Evolutionary conservation across 805 yeast genomes (phyloP).

Genomic region (Crinitomyces ghanaensis): DNA sequence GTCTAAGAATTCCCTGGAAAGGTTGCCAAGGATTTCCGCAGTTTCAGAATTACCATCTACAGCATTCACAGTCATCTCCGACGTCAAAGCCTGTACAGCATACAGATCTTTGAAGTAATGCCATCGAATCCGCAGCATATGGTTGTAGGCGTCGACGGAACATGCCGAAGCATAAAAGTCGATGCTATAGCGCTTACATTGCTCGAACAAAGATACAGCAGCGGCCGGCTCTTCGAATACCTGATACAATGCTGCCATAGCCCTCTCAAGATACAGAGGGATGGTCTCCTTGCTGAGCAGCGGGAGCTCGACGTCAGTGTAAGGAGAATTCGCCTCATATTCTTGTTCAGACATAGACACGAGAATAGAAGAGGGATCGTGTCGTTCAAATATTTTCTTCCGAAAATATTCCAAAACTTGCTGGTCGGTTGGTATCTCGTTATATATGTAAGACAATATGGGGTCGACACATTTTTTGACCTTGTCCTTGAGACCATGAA

Average conservation of each 20-base stretch:
- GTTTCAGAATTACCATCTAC: slow-evolving; percentile 29
- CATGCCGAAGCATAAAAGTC: slow-evolving; percentile 30
- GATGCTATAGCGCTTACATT: slow-evolving; percentile 24
- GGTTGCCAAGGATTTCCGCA: slow-evolving; percentile 18
- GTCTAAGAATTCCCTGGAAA: slow-evolving; percentile 19
- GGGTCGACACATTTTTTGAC: no score
- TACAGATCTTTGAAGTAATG: slow-evolving; percentile 28
- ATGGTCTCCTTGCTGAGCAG: slow-evolving; percentile 8
- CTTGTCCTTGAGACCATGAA: no score
- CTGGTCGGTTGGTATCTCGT: no score
- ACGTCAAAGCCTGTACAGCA: slow-evolving; percentile 25
- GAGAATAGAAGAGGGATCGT: no score
- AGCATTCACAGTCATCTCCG: slow-evolving; percentile 34
- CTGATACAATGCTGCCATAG: slow-evolving; percentile 13
- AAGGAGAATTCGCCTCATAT: no score
- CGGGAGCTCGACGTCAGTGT: no score
- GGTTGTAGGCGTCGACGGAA: slow-evolving; percentile 30
- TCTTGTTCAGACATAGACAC: no score
- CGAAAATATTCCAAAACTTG: slow-evolving; percentile 18
- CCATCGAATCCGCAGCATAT: slow-evolving; percentile 30
- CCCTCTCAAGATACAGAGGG: slow-evolving; percentile 13
- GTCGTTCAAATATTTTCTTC: slow-evolving; percentile 6
- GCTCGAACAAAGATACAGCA: slow-evolving; percentile 29
- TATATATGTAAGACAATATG: no score
- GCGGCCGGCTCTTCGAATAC: slow-evolving; percentile 22